phyloP scores from a whole-genome alignment of 2,329 filamentous ascomycete species.

The Aspergillus latus region DNA sequence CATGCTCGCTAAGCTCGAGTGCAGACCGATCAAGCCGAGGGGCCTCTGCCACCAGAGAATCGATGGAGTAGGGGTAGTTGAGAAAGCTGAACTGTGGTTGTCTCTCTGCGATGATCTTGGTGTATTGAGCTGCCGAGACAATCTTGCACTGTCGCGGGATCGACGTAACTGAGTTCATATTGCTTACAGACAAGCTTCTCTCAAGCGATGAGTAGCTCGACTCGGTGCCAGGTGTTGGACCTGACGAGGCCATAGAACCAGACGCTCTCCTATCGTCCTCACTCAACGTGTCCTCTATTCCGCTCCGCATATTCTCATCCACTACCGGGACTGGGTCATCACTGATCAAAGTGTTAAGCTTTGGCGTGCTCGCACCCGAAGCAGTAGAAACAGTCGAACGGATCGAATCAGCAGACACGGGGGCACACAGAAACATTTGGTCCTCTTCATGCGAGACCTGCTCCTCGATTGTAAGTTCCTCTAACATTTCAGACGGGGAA shows the following conservation, averaged over 20 bases:
- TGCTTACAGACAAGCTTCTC: conserved; percentile 14
- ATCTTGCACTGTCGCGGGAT: conserved; percentile 11
- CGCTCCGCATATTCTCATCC: not conserved
- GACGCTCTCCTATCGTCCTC: not conserved
- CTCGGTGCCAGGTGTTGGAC: conserved; percentile 18
- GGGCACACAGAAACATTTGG: not conserved
- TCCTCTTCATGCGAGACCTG: not conserved
- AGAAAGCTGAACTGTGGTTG: conserved; percentile 10
- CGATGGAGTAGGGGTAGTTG: conserved; percentile 17
- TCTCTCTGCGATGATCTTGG: conserved; percentile 15
- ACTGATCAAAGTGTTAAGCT: not conserved
- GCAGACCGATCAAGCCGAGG: conserved; percentile 12
- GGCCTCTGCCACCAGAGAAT: conserved; percentile 13
- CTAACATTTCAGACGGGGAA: conserved; percentile 5
- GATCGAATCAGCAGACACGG: not conserved
- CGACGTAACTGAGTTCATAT: conserved; percentile 11
- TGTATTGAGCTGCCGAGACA: conserved; percentile 18
- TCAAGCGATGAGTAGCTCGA: conserved; percentile 25
- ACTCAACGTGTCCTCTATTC: not conserved
- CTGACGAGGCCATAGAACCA: not conserved
- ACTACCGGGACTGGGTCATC: not conserved
- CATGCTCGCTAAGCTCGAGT: conserved; percentile 17
- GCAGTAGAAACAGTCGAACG: not conserved
- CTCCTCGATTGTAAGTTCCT: not conserved
- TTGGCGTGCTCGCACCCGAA: not conserved